Base-by-base conservation (phyloP, 177 flowering plant species). In the Vitis hybrid region DNA sequence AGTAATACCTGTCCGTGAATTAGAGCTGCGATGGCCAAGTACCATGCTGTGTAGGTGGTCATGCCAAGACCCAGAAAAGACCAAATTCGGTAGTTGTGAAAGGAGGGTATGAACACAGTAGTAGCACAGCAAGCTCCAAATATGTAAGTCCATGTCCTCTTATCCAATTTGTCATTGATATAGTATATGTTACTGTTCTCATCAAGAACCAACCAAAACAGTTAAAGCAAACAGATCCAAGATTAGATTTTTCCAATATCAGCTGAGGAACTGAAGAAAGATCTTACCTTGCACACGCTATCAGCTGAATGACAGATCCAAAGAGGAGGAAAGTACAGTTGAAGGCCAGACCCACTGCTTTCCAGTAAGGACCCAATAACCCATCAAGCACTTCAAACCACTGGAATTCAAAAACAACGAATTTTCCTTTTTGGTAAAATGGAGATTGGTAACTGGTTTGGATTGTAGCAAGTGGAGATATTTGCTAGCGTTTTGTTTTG, bases 21-120 rank as follows among this genome's bases (percentile, higher is more conserved):
- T 15, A 92, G 15, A 20, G 97, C 84, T 3, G 97, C 98, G 2
- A 89, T 80, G 75, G 97, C 75, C 70, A 94, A 16, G 77, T 94
- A 94, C 98, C 98, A 94, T 22, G 98, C 97, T 0, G 98, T 94
- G 74, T 90, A 94, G 12, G 97, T 94, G 68, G 98, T 94, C 98
- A 94, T 94, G 0, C 91, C 97, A 52, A 94, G 97, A 7, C 98
- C 98, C 4, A 94, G 81, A 70, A 94, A 94, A 2, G 97, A 89
- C 98, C 98, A 94, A 68, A 94, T 88, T 6, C 98, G 78, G 82
- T 94, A 94, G 73, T 94, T 94, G 76, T 94, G 98, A 70, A 94
- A 94, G 3, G 98, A 94, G 14, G 98, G 98, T n/a, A 93, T 93
- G 86, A 93, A 93, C 29, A 93, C 98, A 0, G 98, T 93, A 3